phyloP scores from a whole-genome alignment of 129 eudicot genomes.

The Rutidosis leptorrhynchoides region DNA sequence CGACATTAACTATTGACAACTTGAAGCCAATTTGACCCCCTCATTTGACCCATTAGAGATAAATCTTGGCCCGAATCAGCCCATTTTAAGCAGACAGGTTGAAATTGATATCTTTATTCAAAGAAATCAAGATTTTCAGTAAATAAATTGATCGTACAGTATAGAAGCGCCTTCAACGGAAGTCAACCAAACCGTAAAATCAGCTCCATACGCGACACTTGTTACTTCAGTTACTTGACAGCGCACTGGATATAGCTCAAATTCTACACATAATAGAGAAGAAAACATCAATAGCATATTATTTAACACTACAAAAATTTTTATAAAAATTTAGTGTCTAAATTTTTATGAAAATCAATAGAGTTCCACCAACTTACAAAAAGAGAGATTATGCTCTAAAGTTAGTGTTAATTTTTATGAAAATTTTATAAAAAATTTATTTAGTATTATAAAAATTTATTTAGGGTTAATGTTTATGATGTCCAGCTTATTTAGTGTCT shows the following conservation, averaged over 20 bases:
- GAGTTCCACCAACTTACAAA: too few relatives aligned
- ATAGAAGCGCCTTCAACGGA: conserved; percentile 81
- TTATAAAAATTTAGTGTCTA: too few relatives aligned
- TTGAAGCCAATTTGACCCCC: background rate
- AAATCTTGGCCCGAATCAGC: background rate
- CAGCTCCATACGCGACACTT: conserved; percentile 73
- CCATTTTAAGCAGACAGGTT: background rate
- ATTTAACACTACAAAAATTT: too few relatives aligned
- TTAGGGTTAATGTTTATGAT: too few relatives aligned
- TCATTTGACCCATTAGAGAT: conserved; percentile 1
- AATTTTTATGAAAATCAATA: too few relatives aligned
- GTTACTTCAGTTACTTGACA: conserved; percentile 70
- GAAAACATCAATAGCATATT: conserved; percentile 5
- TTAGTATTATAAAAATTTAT: too few relatives aligned
- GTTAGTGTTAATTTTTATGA: too few relatives aligned
- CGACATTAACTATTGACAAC: background rate
- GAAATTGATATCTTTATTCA: background rate
- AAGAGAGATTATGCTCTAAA: too few relatives aligned
- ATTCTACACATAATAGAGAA: conserved; percentile 43
- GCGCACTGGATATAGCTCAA: conserved; percentile 74
- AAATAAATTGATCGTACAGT: conserved; percentile 55
- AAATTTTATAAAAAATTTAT: too few relatives aligned
- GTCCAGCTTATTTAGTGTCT: too few relatives aligned
- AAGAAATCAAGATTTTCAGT: background rate
- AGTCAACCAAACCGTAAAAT: conserved; percentile 89